A percentile compares a stretch with the other conserved stretches of the same genome.
Evolutionary conservation across 805 yeast species (phyloP).

Genomic region (Myxozyma neglecta): DNA sequence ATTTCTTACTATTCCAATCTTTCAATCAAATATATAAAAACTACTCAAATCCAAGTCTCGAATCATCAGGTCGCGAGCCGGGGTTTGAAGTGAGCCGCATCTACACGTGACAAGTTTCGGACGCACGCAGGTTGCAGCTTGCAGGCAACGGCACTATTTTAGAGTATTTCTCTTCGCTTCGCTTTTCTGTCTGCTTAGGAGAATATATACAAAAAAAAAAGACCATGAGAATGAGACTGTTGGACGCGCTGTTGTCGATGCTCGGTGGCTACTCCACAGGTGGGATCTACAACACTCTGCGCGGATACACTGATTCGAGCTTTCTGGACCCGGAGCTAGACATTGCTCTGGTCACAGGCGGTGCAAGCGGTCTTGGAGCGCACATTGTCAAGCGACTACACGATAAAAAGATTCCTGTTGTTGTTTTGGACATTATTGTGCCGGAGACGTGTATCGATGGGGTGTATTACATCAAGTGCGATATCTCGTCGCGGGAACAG

Average conservation of each 20-base stretch:
- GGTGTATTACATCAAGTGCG: conserved; percentile 64
- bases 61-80: not conserved
- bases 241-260: conserved; percentile 13
- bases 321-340: conserved; percentile 44
- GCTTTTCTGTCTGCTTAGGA: not conserved
- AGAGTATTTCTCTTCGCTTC: not conserved
- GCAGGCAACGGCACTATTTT: too few relatives aligned
- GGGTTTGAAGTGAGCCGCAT: too few relatives aligned
- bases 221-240: not conserved
- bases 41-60: too few relatives aligned
- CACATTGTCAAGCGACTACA: conserved; percentile 55
- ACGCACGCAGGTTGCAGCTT: too few relatives aligned
- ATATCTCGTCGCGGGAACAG: conserved; percentile 57
- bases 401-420: conserved; percentile 51
- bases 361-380: conserved; percentile 73
- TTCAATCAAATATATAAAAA: not conserved
- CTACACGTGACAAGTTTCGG: too few relatives aligned
- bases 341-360: conserved; percentile 79
- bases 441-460: conserved; percentile 42
- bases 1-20: not conserved
- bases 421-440: conserved; percentile 59
- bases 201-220: not conserved
- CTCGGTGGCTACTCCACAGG: conserved; percentile 16
- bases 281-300: conserved; percentile 18
- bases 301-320: conserved; percentile 18